Evolutionary conservation across 2,329 filamentous ascomycete species (phyloP), one percentile per base, ranked within the genome.

Genomic region (Sphaerulina vaccinii): DNA sequence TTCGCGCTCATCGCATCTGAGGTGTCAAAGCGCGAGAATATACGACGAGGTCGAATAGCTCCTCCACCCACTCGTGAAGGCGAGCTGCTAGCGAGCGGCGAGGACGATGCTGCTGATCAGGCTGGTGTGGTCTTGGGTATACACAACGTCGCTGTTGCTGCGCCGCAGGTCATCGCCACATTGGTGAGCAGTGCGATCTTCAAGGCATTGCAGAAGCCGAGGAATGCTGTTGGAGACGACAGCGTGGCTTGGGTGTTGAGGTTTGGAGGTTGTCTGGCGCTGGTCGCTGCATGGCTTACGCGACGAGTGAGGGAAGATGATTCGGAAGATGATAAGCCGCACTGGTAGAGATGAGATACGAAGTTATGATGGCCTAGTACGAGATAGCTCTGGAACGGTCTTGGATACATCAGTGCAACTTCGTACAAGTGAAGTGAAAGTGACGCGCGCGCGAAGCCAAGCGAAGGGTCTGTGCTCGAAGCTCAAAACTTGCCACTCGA

Each of bases 1-100:
- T 97, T 92, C 74, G 91, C 92, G 33, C 87, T 97, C 62, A 96
- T 97, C 67, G 90, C 89, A 39, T 89, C 89, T 4, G 92, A 97
- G 70, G 91, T 97, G 56, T 88, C 87, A 55, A 87, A 85, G 54
- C 85, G 90, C 5, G 88, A 96, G 66, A 83, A 86, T 21, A 79
- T 84, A 41, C 76, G 79, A 45, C 78, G 82, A 18, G 73, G 77
- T 10, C 69, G 74, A 21, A 71, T 75, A 18, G 71, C 70, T 7
- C 63, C 65, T 5, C 70, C 69, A 3, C 66, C 67, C 3, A 68
- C 68, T 27, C 43, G 52, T 2, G 58, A 62, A 27, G 70, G 68
- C 7, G 65, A 70, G 37, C 58, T 72, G 23, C 63, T 76, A 11
- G 71, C 72, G 3, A 52, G 67, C 9, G 71, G 71, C 13, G 74